Conservation (phyloP, 768 basidiomycete genomes). For the Trichaptum fuscoviolaceum region DNA sequence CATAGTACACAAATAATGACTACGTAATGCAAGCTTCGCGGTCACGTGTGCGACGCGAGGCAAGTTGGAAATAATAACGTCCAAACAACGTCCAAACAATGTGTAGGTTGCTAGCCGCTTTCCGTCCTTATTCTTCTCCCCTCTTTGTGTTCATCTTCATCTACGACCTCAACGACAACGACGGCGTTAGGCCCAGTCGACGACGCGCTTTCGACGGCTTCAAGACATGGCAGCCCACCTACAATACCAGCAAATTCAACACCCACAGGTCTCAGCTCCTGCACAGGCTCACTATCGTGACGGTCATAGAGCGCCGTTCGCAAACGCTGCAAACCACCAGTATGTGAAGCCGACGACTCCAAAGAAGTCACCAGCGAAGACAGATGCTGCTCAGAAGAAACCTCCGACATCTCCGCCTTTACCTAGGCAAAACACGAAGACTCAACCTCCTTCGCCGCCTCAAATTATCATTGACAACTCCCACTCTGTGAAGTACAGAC, state of each 20-base stretch:
- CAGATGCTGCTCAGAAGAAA: slow-evolving; percentile 24
- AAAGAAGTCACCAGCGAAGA: slow-evolving; percentile 32
- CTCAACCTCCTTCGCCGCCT: slow-evolving; percentile 76
- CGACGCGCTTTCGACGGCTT: background rate
- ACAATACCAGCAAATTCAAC: background rate
- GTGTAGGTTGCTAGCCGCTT: background rate
- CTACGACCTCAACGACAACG: slow-evolving; percentile 3
- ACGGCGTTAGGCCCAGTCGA: slow-evolving; percentile 5
- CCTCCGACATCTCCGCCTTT: slow-evolving; percentile 56
- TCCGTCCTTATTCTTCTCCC: background rate
- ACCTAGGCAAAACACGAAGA: slow-evolving; percentile 78
- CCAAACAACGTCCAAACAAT: background rate
- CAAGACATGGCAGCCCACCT: background rate
- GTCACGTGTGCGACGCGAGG: background rate
- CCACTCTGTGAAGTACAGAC: slow-evolving; percentile 50
- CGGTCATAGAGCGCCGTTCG: background rate
- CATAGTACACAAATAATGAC: background rate
- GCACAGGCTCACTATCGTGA: background rate
- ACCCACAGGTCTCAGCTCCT: background rate
- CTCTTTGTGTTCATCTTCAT: background rate
- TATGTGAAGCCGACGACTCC: slow-evolving; percentile 19
- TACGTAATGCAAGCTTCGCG: background rate
- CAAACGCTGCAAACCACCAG: background rate
- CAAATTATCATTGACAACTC: slow-evolving; percentile 65
- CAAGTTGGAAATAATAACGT: background rate